Base-by-base conservation (phyloP, 176 grass and related monocot species). In the Lolium rigidum region DNA sequence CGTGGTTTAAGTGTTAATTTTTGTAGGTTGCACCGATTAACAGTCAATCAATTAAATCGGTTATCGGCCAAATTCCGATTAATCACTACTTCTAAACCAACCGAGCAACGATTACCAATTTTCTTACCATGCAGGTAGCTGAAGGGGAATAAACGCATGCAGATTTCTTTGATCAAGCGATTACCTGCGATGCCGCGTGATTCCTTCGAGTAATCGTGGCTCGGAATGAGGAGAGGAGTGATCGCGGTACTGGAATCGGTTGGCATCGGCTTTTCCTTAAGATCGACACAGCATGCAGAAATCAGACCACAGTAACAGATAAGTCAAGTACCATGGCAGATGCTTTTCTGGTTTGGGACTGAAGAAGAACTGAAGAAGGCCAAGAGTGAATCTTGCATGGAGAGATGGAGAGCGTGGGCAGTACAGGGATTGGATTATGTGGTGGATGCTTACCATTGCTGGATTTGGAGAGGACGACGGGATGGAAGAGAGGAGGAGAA, bases 141-240 rank as follows among this genome's bases (percentile, higher is more conserved):
- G 18, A 21, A 38, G 16, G 47, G 66, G 38, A 17, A 70, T 5
- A 43, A 70, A 43, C 67, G 5, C 56, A 20, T 1, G 37, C 22
- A 35, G 52, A 82, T 17, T 28, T 41, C 14, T 9, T 9, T n/a
- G 37, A 20, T 43, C 1, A 5, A 41, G 10, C 3, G 1, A 7
- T 21, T 70, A 75, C 85, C 68, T 81, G 69, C 6, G 39, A 24
- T 18, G 78, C 70, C 14, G 26, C 18, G 7, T 39, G 67, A 25
- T 56, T 43, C 70, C 57, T 43, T 9, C 1, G 68, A 55, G 79
- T 13, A 17, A 16, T 7, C 12, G 7, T 4, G 16, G 18, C 57
- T 77, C 47, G 7, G 72, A 7, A 77, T 7, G 4, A 28, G 1
- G 3, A 11, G 57, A 83, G 43, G 59, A n/a, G 35, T 73, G 28